Evolutionary conservation across 768 basidiomycete genomes (phyloP).

Genomic region (button mushroom (Agaricus bisporus)): DNA sequence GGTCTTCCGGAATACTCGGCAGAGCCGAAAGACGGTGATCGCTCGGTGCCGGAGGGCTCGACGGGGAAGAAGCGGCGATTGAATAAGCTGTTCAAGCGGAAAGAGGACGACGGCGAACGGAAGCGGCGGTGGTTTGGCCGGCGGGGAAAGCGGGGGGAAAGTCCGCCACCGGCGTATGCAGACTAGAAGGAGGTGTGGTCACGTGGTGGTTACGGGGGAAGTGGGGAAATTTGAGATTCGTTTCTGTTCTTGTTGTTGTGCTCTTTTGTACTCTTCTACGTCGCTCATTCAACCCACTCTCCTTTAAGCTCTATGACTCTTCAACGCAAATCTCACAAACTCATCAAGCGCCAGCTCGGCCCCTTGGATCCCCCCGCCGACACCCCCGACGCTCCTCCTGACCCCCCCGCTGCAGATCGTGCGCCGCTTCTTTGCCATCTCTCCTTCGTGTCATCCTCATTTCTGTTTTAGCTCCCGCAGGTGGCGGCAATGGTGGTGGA

Average conservation of each 20-base stretch:
- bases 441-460: not conserved
- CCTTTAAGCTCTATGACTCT: conserved; percentile 22
- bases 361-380: too few species aligned
- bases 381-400: not conserved
- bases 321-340: conserved; percentile 23
- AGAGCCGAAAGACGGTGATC: not conserved
- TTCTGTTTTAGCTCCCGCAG: too few species aligned
- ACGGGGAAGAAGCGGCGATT: not conserved
- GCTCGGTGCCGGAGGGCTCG: not conserved
- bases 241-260: conserved; percentile 7
- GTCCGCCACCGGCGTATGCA: not conserved
- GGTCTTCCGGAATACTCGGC: conserved; percentile 3
- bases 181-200: not conserved
- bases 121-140: not conserved
- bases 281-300: conserved; percentile 20
- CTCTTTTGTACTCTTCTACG: conserved; percentile 8
- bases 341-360: conserved; percentile 14
- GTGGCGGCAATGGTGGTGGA: not conserved
- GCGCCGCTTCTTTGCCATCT: not conserved
- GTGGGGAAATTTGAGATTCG: too few species aligned
- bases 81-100: not conserved
- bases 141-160: not conserved
- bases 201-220: not conserved
- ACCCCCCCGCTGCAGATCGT: not conserved
- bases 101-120: not conserved